Evolutionary conservation across 1,139 yeast genomes (phyloP).

Genomic region (Lodderomyces jiufengensis): DNA sequence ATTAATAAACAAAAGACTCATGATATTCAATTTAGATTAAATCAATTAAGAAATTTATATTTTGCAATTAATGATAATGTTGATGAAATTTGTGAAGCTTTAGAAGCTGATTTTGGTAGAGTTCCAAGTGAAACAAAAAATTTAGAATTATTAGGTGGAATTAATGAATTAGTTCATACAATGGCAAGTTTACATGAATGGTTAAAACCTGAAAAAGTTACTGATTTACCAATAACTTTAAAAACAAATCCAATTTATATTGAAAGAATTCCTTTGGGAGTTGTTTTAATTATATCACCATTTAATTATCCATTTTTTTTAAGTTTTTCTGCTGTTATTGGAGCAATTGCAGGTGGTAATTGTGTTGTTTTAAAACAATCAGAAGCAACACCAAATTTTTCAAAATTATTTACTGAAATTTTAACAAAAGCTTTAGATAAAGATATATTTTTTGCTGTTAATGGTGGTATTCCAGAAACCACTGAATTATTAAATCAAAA

Average conservation of each 20-base stretch:
- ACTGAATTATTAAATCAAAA: conserved; percentile 60
- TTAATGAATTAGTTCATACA: conserved; percentile 57
- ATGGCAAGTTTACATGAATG: conserved; percentile 61
- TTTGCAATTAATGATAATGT: conserved; percentile 61
- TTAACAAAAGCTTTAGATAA: conserved; percentile 53
- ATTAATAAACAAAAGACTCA: conserved; percentile 46
- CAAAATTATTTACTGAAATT: conserved; percentile 54
- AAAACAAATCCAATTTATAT: conserved; percentile 47
- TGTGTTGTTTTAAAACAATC: conserved; percentile 77
- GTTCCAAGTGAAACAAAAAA: conserved; percentile 56
- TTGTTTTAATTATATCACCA: conserved; percentile 73
- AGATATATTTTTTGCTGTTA: conserved; percentile 57
- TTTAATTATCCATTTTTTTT: conserved; percentile 82
- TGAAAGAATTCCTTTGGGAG: conserved; percentile 72
- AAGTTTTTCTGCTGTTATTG: conserved; percentile 63
- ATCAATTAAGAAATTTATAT: conserved; percentile 66
- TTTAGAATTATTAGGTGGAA: conserved; percentile 51
- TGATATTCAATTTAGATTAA: conserved; percentile 54
- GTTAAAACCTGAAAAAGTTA: conserved; percentile 52
- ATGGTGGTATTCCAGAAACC: conserved; percentile 74
- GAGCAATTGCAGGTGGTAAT: conserved; percentile 89
- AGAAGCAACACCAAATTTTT: conserved; percentile 66
- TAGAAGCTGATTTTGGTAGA: conserved; percentile 65
- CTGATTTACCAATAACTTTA: conserved; percentile 44
- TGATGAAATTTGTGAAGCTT: conserved; percentile 53